These are phyloP conservation scores for Fraxinus angustifolia DNA, from an alignment of 305 asterid genomes.

Conservation along the genomic window DNA sequence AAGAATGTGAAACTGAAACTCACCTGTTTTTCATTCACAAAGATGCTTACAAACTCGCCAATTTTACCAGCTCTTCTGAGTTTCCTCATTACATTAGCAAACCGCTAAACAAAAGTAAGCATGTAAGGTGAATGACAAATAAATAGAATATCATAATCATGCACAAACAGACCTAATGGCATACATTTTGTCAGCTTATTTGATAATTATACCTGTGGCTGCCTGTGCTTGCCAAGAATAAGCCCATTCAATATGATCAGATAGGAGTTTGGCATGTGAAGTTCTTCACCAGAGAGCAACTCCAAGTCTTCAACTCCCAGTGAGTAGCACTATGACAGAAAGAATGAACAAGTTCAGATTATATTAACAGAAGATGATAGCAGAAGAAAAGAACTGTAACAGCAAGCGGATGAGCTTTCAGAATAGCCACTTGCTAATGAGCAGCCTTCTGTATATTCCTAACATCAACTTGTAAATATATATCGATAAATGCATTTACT, in stretches of 20 bases:
- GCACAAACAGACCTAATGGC: background rate
- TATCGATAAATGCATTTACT: background rate
- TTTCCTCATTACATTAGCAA: constrained; percentile 73
- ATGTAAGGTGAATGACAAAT: constrained; percentile 7
- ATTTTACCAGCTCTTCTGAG: constrained; percentile 82
- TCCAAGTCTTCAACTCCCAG: constrained; percentile 87
- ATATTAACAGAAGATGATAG: background rate
- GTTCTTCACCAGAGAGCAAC: constrained; percentile 80
- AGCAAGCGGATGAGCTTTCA: background rate
- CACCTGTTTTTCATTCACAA: constrained; percentile 85
- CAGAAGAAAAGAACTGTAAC: background rate
- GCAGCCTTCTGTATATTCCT: background rate
- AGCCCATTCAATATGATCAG: constrained; percentile 79
- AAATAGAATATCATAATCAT: background rate
- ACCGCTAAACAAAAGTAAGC: constrained; percentile 40
- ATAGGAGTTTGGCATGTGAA: constrained; percentile 79
- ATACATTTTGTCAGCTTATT: background rate
- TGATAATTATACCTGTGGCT: constrained; percentile 55
- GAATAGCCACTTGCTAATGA: background rate
- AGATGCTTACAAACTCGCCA: constrained; percentile 94
- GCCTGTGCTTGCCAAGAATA: constrained; percentile 90
- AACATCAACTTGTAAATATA: background rate
- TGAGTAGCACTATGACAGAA: constrained; percentile 59
- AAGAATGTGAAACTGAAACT: constrained; percentile 6
- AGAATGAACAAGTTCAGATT: constrained; percentile 18